These are phyloP conservation scores for Xylaria castorea DNA, from an alignment of 495 filamentous ascomycete genomes.

Conservation along the genomic window DNA sequence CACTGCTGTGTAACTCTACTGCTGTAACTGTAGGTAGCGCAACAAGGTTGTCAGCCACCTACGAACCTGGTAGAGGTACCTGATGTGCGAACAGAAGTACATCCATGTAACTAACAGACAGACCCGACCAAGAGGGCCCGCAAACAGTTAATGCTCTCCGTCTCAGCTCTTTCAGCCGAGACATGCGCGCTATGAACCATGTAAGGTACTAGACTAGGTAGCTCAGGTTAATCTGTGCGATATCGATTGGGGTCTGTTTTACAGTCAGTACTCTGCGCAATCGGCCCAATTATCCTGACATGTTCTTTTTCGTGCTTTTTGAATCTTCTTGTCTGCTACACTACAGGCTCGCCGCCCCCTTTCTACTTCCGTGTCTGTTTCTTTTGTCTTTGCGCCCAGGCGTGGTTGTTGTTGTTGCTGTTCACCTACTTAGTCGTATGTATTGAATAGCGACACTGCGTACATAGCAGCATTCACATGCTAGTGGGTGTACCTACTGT, in stretches of 20 bases:
- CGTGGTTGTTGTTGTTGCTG: not conserved
- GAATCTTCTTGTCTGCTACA: not conserved
- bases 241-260: constrained; percentile 6
- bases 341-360: not conserved
- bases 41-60: not conserved
- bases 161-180: constrained; percentile 9
- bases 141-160: not conserved
- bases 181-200: constrained; percentile 2
- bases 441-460: not conserved
- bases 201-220: not conserved
- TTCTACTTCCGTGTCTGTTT: not conserved
- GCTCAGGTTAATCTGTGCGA: not conserved
- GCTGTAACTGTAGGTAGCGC: not conserved
- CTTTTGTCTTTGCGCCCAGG: not conserved
- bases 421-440: not conserved
- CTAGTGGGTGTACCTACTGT: not conserved
- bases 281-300: constrained; percentile 11
- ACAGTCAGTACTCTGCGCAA: not conserved
- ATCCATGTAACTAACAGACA: not conserved
- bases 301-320: not conserved
- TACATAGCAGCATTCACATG: not conserved
- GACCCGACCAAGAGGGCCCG: not conserved
- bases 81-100: not conserved
- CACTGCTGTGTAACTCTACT: not conserved
- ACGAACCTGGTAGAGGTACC: not conserved